Evolutionary conservation across 2,329 filamentous ascomycete species (phyloP), one percentile per base, ranked within the genome.

Genomic region (Aspergillus niger): DNA sequence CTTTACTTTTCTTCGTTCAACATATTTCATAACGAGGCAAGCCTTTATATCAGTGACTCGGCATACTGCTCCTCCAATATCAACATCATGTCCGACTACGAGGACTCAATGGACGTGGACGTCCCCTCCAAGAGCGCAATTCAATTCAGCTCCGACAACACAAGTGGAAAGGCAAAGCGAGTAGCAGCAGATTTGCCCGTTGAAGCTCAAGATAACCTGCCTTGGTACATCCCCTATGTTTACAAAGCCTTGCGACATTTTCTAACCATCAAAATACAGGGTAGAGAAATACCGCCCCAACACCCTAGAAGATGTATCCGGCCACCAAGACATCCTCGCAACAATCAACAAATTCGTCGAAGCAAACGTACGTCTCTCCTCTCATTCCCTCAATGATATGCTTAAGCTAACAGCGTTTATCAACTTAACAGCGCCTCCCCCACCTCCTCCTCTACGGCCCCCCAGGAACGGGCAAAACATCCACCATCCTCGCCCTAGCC

Each of bases 301-400:
- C 63, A 92, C 91, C 1, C 86, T 99, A 49, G 87, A 89, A 68
- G 95, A 99, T 77, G 95, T 99, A 60, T 96, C 92, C 3, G 95
- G 95, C 20, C 95, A 99, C 77, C 91, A 97, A 74, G 95, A 99
- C 77, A 98, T 99, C 72, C 87, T 99, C 65, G 89, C 93, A 4
- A 99, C 95, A 2, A 96, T 99, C 80, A 97, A 97, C 83, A 95
- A 93, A 76, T 99, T 99, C 71, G 87, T 99, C 73, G 93, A 98
- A 74, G 86, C 91, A 59, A 98, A 99, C 79, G 85, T 87, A 77
- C 30, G 77, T 56, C 24, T 43, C 36, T 7, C 49, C 32, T 5
- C 28, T 7, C 7, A n/a, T 51, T 22, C 44, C 2, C 30, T 20
- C 24, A 22, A 39, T 20, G 32, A 10, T 39, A 20, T 30, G 8